Percentiles rank a stretch among this genome's conserved stretches.
These are phyloP conservation scores for Margaritispora aquatica DNA, from an alignment of 495 filamentous ascomycete genomes.

Conservation along the genomic window DNA sequence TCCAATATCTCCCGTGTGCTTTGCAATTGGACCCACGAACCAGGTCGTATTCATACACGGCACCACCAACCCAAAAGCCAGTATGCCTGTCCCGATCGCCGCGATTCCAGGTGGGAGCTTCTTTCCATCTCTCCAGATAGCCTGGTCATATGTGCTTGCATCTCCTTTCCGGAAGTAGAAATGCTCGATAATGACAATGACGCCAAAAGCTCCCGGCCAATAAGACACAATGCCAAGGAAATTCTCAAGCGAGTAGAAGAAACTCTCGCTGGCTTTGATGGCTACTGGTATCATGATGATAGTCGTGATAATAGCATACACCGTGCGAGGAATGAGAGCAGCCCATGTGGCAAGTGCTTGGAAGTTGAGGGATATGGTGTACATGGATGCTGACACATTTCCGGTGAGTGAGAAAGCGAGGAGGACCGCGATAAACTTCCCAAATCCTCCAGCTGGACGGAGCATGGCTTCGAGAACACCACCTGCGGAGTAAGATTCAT, in stretches of 20 bases:
- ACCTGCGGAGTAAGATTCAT: constrained; percentile 39
- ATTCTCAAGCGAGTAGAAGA: constrained; percentile 40
- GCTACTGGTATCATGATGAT: constrained; percentile 29
- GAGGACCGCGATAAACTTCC: constrained; percentile 48
- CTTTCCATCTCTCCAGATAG: constrained; percentile 39
- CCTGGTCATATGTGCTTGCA: constrained; percentile 39
- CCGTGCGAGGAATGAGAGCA: constrained; percentile 31
- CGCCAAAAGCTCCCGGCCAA: constrained; percentile 49
- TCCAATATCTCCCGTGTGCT: constrained; percentile 49
- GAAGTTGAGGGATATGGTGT: constrained; percentile 50
- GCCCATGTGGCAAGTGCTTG: constrained; percentile 28
- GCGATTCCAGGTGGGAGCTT: constrained; percentile 40
- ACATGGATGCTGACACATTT: constrained; percentile 41
- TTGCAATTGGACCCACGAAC: constrained; percentile 40
- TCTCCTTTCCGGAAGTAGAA: constrained; percentile 47
- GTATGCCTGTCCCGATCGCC: constrained; percentile 38
- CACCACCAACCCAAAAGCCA: constrained; percentile 44
- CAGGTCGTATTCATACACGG: constrained; percentile 39
- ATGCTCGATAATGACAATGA: constrained; percentile 52
- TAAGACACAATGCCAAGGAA: constrained; percentile 52
- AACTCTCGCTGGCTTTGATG: constrained; percentile 34
- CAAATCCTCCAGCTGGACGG: constrained; percentile 44
- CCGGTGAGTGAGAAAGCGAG: constrained; percentile 46
- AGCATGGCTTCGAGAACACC: constrained; percentile 51
- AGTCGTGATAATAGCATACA: constrained; percentile 37